Conservation (phyloP, 2,329 filamentous ascomycete genomes). For the Moelleriella libera region DNA sequence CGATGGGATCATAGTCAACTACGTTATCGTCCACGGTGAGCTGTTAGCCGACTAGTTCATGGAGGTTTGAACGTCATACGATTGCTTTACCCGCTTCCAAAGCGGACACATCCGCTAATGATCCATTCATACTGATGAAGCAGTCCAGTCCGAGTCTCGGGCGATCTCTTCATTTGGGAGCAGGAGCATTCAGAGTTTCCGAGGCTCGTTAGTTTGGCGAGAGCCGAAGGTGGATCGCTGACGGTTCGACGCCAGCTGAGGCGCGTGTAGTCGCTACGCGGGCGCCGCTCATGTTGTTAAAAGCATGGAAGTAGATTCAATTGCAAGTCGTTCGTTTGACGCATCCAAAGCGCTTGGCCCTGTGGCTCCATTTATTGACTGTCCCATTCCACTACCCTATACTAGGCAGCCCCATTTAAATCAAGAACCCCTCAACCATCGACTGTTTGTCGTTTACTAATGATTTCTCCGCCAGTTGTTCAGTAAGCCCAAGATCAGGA, state of each 20-base stretch:
- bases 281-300: no score
- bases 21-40: not conserved
- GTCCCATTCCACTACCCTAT: no score
- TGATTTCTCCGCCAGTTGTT: no score
- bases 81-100: slow-evolving; percentile 28
- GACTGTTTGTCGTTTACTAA: no score
- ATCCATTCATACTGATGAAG: slow-evolving; percentile 23
- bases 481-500: no score
- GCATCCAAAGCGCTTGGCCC: no score
- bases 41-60: not conserved
- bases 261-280: no score
- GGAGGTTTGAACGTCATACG: not conserved
- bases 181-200: not conserved
- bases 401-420: no score
- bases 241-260: not conserved
- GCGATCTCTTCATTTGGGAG: not conserved
- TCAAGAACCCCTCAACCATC: no score
- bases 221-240: not conserved
- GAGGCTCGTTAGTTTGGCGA: not conserved
- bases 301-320: no score
- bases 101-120: slow-evolving; percentile 19
- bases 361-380: no score
- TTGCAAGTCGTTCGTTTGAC: no score
- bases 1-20: slow-evolving; percentile 80
- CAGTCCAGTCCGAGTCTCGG: not conserved